Conservation (phyloP, 2,329 filamentous ascomycete species). For the Arthroderma sp. region DNA sequence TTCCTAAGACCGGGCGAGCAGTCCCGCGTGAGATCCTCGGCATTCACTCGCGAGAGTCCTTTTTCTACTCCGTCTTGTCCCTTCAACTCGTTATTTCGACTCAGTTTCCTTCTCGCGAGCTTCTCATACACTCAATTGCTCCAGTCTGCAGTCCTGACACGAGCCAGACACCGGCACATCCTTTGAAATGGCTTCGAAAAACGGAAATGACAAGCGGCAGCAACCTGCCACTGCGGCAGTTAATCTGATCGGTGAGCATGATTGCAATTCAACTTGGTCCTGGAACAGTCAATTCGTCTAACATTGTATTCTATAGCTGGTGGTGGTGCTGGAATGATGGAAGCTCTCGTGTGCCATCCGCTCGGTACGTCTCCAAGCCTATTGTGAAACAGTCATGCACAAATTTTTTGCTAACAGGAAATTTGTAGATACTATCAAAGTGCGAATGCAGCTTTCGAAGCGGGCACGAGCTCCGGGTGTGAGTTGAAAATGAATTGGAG, state of each 20-base stretch:
- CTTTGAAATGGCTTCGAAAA: constrained; percentile 8
- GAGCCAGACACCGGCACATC: neutral
- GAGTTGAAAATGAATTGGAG: constrained; percentile 22
- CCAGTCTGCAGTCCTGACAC: neutral
- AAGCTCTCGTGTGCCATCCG: constrained; percentile 90
- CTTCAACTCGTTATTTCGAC: neutral
- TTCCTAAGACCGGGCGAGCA: neutral
- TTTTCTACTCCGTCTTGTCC: constrained; percentile 1
- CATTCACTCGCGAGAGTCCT: neutral
- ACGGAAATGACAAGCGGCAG: constrained; percentile 34
- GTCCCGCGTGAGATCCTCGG: constrained; percentile 3
- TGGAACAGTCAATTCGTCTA: constrained; percentile 6
- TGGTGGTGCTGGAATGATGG: constrained; percentile 98
- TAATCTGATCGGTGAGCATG: constrained; percentile 68
- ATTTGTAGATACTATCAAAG: constrained; percentile 78
- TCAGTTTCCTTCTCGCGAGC: neutral
- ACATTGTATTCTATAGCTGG: constrained; percentile 50
- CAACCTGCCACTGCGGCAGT: constrained; percentile 74
- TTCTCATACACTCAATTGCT: neutral
- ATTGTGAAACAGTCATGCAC: neutral
- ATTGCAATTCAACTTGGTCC: neutral
- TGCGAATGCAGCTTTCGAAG: constrained; percentile 94
- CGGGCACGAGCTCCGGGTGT: constrained; percentile 71
- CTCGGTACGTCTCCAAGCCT: constrained; percentile 49
- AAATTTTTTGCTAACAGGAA: constrained; percentile 16